These are phyloP conservation scores for Microcyclospora pomicola DNA, from an alignment of 2,329 filamentous ascomycete genomes.

Conservation along the genomic window DNA sequence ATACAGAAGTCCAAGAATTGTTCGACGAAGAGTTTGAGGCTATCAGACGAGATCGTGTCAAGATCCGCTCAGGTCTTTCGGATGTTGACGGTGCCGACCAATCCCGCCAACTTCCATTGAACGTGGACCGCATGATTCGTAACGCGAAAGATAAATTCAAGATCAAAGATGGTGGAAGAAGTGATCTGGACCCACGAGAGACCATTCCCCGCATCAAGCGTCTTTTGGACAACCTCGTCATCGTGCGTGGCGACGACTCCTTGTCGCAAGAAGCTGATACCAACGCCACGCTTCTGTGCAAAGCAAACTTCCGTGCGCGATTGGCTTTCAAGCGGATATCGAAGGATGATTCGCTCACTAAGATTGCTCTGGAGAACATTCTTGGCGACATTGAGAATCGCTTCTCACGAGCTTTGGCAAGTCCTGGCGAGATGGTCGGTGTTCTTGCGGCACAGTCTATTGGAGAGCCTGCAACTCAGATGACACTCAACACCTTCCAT, in stretches of 20 bases:
- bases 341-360: conserved; percentile 71
- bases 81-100: conserved; percentile 70
- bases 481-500: conserved; percentile 99
- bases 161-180: conserved; percentile 71
- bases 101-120: conserved; percentile 81
- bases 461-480: conserved; percentile 95
- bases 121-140: conserved; percentile 80
- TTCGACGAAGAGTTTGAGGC: conserved; percentile 82
- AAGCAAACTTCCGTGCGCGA: conserved; percentile 75
- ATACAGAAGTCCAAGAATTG: conserved; percentile 72
- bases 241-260: conserved; percentile 72
- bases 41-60: conserved; percentile 57
- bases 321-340: conserved; percentile 89
- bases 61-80: conserved; percentile 52
- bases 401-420: conserved; percentile 74
- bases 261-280: conserved; percentile 77
- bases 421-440: conserved; percentile 96
- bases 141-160: conserved; percentile 83
- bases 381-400: conserved; percentile 80
- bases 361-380: conserved; percentile 83
- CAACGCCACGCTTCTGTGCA: conserved; percentile 83
- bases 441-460: conserved; percentile 96
- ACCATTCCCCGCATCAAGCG: conserved; percentile 68
- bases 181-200: conserved; percentile 77
- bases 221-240: conserved; percentile 61